Conservation (phyloP, 1,284 basidiomycete genomes). For the Ustanciosporium gigantosporum region DNA sequence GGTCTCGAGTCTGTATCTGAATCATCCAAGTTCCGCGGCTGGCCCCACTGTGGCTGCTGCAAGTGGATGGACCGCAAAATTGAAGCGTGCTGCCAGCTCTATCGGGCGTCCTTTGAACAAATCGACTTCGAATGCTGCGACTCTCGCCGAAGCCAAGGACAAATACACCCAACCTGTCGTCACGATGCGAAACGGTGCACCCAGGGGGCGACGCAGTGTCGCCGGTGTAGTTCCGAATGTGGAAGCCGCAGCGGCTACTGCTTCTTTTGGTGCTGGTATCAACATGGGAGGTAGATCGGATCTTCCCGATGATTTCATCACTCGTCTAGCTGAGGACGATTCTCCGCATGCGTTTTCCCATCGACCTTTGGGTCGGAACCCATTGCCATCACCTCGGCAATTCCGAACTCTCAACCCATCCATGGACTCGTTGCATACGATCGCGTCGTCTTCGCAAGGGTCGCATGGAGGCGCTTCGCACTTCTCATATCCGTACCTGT, state of each 20-base stretch:
- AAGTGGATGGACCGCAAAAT: slow-evolving; percentile 9
- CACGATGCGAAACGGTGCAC: slow-evolving; percentile 9
- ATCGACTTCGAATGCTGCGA: background rate
- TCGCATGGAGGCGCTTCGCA: slow-evolving; percentile 23
- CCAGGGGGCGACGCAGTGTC: slow-evolving; percentile 2
- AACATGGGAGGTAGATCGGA: slow-evolving; percentile 1
- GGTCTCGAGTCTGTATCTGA: slow-evolving; percentile 34
- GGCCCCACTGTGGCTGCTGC: slow-evolving; percentile 7
- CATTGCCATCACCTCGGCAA: slow-evolving; percentile 2
- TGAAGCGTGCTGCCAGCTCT: slow-evolving; percentile 16
- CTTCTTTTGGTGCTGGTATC: too few relatives aligned
- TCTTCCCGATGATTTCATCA: slow-evolving; percentile 36
- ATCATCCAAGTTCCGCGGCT: too few relatives aligned
- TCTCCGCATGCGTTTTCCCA: background rate
- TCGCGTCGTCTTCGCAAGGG: slow-evolving; percentile 1
- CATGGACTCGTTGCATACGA: slow-evolving; percentile 2
- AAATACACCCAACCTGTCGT: slow-evolving; percentile 8
- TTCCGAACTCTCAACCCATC: slow-evolving; percentile 1
- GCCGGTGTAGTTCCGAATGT: too few relatives aligned
- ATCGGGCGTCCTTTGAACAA: background rate
- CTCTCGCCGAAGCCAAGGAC: too few relatives aligned
- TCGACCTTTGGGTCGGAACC: slow-evolving; percentile 1
- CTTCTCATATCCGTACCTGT: slow-evolving; percentile 49
- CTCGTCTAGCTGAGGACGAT: slow-evolving; percentile 17
- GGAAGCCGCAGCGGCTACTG: background rate